phyloP scores from a whole-genome alignment of 257 asterid species.

The Cynanchum wilfordii region DNA sequence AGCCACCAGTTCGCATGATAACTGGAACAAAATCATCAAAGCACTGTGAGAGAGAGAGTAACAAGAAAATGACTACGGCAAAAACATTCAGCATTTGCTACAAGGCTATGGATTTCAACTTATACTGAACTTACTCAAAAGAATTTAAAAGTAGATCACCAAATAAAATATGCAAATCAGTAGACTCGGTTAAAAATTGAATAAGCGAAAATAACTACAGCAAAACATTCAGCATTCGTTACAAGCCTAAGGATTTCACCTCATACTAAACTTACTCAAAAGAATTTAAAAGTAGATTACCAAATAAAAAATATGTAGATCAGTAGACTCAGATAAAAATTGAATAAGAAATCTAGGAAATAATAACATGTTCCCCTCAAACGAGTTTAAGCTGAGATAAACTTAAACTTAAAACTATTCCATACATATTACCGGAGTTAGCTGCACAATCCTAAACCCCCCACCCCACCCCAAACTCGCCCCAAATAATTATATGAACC shows the following conservation, averaged over 20 bases:
- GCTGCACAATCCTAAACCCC: not conserved
- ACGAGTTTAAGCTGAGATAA: not conserved
- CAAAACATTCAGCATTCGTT: not conserved
- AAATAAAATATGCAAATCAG: not conserved
- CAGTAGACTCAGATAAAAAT: not conserved
- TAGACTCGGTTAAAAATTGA: not conserved
- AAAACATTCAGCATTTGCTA: not conserved
- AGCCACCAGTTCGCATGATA: conserved; percentile 86
- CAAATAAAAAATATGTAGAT: not conserved
- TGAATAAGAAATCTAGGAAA: not conserved
- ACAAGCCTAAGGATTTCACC: not conserved
- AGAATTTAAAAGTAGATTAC: not conserved
- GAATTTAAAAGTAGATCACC: not conserved
- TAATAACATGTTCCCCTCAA: not conserved
- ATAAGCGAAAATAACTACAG: not conserved
- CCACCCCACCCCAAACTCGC: not conserved
- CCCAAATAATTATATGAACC: not conserved
- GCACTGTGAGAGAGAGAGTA: conserved; percentile 1
- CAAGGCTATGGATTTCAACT: not conserved
- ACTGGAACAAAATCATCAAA: conserved; percentile 35
- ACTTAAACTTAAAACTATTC: not conserved
- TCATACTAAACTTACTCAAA: not conserved
- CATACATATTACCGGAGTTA: not conserved
- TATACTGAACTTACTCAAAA: not conserved
- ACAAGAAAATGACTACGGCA: not conserved